Conservation (phyloP, 129 eudicot genomes). For the Flaveria sonorensis region DNA sequence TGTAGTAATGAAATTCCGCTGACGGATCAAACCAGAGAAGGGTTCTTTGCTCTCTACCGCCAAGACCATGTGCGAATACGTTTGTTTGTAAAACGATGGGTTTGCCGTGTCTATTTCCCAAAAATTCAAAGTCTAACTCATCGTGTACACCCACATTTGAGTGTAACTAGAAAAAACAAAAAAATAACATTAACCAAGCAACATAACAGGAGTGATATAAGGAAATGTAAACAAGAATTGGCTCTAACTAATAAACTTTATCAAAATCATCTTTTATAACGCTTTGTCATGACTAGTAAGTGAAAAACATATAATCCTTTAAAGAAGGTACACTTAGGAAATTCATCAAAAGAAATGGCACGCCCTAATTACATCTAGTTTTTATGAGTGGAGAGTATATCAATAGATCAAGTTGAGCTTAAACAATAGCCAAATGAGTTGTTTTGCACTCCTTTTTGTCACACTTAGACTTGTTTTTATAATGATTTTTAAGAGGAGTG, state of each 20-base stretch:
- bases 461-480: not conserved
- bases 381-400: not conserved
- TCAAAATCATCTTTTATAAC: not conserved
- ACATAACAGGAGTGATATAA: not conserved
- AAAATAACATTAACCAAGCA: not conserved
- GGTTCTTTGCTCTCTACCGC: slow-evolving; percentile 73
- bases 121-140: slow-evolving; percentile 84
- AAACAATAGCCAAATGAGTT: slow-evolving; percentile 1
- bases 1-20: slow-evolving; percentile 60
- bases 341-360: not conserved
- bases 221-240: not conserved
- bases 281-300: not conserved
- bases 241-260: not conserved
- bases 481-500: not conserved
- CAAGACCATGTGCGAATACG: slow-evolving; percentile 56
- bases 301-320: no score
- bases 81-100: slow-evolving; percentile 67
- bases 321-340: not conserved
- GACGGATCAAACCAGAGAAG: slow-evolving; percentile 86
- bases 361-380: not conserved
- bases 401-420: not conserved
- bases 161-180: slow-evolving; percentile 57
- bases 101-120: slow-evolving; percentile 70
- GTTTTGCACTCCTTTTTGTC: not conserved
- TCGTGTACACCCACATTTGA: slow-evolving; percentile 45